These are phyloP conservation scores for Diospyros kaki DNA, from an alignment of 148 eudicot species.

Conservation along the genomic window DNA sequence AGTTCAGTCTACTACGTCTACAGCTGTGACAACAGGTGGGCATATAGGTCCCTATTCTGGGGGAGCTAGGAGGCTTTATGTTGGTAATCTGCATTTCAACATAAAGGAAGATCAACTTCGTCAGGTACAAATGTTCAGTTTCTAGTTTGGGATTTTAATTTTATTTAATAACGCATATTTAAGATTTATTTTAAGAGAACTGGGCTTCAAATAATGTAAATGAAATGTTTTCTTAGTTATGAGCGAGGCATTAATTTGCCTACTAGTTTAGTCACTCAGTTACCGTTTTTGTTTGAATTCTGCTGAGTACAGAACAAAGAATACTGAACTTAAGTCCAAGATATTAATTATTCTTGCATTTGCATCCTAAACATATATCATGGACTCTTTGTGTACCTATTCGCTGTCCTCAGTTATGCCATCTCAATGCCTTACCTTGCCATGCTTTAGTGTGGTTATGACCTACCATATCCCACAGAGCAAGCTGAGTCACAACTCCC, in stretches of 20 bases:
- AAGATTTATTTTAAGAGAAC: background rate
- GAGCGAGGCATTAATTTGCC: background rate
- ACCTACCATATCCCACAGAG: too few species aligned
- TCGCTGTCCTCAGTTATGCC: too few species aligned
- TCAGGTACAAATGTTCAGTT: slow-evolving; percentile 42
- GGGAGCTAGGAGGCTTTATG: slow-evolving; percentile 74
- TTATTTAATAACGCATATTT: background rate
- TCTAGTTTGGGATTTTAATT: background rate
- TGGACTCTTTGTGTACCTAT: background rate
- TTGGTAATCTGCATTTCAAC: slow-evolving; percentile 73
- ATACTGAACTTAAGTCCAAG: background rate
- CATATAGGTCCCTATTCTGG: slow-evolving; percentile 52
- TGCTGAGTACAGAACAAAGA: background rate
- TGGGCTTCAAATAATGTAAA: background rate
- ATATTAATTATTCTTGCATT: background rate
- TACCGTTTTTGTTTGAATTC: background rate
- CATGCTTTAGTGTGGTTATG: too few species aligned
- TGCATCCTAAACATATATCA: background rate
- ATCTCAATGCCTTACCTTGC: too few species aligned
- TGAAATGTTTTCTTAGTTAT: background rate
- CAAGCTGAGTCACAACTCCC: too few species aligned
- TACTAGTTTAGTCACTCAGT: background rate
- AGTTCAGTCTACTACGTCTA: slow-evolving; percentile 62
- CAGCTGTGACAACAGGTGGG: slow-evolving; percentile 48
- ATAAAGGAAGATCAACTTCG: slow-evolving; percentile 88